Base-by-base conservation (phyloP, 129 eudicot species). In the Centella asiatica region DNA sequence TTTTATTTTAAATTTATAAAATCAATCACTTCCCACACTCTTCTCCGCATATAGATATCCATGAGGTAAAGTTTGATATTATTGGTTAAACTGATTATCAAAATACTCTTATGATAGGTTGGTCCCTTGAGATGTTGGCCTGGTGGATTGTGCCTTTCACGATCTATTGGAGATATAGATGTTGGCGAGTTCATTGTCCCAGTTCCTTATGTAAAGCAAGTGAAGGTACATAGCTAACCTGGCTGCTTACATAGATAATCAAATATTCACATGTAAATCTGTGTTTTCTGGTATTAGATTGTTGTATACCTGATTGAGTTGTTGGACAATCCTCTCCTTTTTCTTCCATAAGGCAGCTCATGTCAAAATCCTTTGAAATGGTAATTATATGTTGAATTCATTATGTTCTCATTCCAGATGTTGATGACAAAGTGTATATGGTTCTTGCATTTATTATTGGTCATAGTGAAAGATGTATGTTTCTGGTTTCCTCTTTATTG, bases 71-170 rank as follows among this genome's bases (percentile, higher is more conserved):
- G 36, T 62, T 14, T 33, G 8, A 25, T 59, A 34, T 28, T 69
- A 48, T 7, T 10, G 42, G 29, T 77, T 68, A 63, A 50, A 44
- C 23, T 50, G 53, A 51, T 39, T 17, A 18, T 19, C 19, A 15
- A 34, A 33, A 15, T 47, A 61, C 4, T 61, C 55, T 31, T 36
- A 53, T 65, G 48, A 60, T 71, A 92, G 99, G 78, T 92, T 80
- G 98, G 98, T 76, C 98, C 98, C 39, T 72, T 92, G 72, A 82
- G 98, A 87, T 92, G 98, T 76, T 92, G 98, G 98, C 98, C 98
- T 50, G 98, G 98, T 53, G 98, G 98, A 25, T 78, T 92, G 76
- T 92, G 98, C 73, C 85, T 92, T 34, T 92, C 98, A 3, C 82
- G 98, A 59, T 92, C 98, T 6, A 84, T 92, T 45, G 98, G 98